Evolutionary conservation across 2,329 filamentous ascomycete species (phyloP).

Genomic region (Phaeosphaeriaceae sp.): DNA sequence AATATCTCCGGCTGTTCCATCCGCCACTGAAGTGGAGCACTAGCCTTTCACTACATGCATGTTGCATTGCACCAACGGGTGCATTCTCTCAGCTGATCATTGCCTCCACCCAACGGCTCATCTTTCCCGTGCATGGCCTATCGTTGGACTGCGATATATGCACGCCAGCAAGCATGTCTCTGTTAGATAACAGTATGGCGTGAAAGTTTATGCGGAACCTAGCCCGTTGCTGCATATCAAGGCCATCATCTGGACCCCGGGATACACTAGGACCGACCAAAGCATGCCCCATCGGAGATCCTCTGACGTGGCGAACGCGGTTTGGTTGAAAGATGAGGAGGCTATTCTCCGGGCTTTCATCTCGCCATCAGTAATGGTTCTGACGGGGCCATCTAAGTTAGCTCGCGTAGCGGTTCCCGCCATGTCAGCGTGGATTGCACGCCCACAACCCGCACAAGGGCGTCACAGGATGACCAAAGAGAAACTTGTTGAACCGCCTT

Average conservation of each 20-base stretch:
- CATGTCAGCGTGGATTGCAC: slow-evolving; percentile 39
- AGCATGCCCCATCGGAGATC: slow-evolving; percentile 58
- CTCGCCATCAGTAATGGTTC: slow-evolving; percentile 48
- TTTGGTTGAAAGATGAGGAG: slow-evolving; percentile 52
- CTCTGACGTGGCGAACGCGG: slow-evolving; percentile 60
- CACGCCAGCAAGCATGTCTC: slow-evolving; percentile 51
- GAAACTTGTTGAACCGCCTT: slow-evolving; percentile 36
- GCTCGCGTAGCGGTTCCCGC: slow-evolving; percentile 33
- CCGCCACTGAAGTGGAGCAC: slow-evolving; percentile 42
- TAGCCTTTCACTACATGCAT: slow-evolving; percentile 47
- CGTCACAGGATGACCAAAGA: slow-evolving; percentile 44
- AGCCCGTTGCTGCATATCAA: slow-evolving; percentile 53
- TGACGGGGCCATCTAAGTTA: slow-evolving; percentile 40
- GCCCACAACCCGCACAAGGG: slow-evolving; percentile 35
- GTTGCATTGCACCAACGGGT: slow-evolving; percentile 45
- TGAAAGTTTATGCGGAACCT: slow-evolving; percentile 53
- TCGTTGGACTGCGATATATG: slow-evolving; percentile 50
- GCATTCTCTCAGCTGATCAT: slow-evolving; percentile 49
- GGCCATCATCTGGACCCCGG: slow-evolving; percentile 52
- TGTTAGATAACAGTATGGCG: slow-evolving; percentile 51
- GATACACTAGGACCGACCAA: slow-evolving; percentile 56
- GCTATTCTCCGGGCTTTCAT: slow-evolving; percentile 47
- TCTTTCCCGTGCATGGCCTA: slow-evolving; percentile 48
- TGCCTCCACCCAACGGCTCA: slow-evolving; percentile 48
- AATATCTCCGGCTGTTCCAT: slow-evolving; percentile 47